A percentile compares a stretch with the other conserved stretches of the same genome.
Evolutionary conservation across 2,329 filamentous ascomycete species (phyloP).

Genomic region (Aspergillus floridensis): DNA sequence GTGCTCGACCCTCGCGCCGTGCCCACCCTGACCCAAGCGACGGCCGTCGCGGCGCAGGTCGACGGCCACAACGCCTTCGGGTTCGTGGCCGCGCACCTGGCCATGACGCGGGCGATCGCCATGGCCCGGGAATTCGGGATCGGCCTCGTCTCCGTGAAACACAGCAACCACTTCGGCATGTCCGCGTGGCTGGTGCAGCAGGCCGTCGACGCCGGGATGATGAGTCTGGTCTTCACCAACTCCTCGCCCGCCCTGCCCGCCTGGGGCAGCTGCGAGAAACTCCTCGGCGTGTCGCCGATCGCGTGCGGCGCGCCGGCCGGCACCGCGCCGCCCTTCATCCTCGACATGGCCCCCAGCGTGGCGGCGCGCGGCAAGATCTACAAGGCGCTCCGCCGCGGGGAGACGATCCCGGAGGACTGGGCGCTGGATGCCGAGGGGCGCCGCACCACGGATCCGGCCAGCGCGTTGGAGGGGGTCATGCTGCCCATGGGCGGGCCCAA

Average conservation of each 20-base stretch:
- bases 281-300: constrained; percentile 72
- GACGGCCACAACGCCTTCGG: constrained; percentile 71
- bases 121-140: constrained; percentile 66
- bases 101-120: constrained; percentile 65
- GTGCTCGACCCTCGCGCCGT: constrained; percentile 62
- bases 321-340: constrained; percentile 56
- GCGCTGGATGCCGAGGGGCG: constrained; percentile 69
- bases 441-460: constrained; percentile 68
- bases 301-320: constrained; percentile 71
- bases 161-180: constrained; percentile 84
- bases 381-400: constrained; percentile 43
- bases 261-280: constrained; percentile 65
- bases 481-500: constrained; percentile 83
- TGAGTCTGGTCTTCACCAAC: constrained; percentile 70
- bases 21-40: constrained; percentile 60
- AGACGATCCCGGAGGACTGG: constrained; percentile 58
- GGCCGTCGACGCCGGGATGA: constrained; percentile 68
- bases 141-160: constrained; percentile 71
- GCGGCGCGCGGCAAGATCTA: constrained; percentile 48
- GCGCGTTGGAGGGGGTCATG: constrained; percentile 75
- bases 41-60: constrained; percentile 68
- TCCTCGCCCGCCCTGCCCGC: constrained; percentile 69
- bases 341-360: constrained; percentile 49
- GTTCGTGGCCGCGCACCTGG: constrained; percentile 65
- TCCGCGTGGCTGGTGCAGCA: constrained; percentile 76